Evolutionary conservation across 164 flowering plant genomes (phyloP).

Genomic region (Stephania cephalantha): DNA sequence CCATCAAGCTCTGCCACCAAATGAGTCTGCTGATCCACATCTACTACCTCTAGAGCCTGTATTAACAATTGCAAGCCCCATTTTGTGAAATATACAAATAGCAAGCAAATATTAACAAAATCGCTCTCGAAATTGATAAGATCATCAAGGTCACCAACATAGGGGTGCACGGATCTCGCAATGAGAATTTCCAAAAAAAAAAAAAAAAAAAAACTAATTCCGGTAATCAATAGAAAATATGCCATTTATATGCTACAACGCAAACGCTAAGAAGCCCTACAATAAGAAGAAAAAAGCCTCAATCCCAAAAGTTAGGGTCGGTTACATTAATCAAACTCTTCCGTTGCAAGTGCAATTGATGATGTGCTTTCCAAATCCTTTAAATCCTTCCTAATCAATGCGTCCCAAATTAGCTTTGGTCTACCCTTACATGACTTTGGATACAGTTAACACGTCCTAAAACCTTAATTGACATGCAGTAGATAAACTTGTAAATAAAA

Average conservation of each 20-base stretch:
- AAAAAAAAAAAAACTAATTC: neutral
- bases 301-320: neutral
- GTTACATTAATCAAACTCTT: neutral
- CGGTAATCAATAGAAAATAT: too few relatives aligned
- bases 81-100: neutral
- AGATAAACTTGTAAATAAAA: too few relatives aligned
- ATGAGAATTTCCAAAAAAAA: neutral
- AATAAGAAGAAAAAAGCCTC: neutral
- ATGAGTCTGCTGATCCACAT: slow-evolving; percentile 56
- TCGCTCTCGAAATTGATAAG: too few relatives aligned
- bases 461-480: too few relatives aligned
- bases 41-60: slow-evolving; percentile 93
- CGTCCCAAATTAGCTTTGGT: neutral
- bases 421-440: neutral
- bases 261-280: neutral
- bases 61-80: slow-evolving; percentile 8
- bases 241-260: neutral
- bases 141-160: too few relatives aligned
- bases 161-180: neutral
- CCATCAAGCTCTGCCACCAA: slow-evolving; percentile 88
- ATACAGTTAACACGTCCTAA: too few relatives aligned
- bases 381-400: neutral
- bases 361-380: neutral
- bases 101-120: neutral
- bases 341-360: neutral